Base-by-base conservation (phyloP, 345 rosid genomes). In the Linum trigynum region DNA sequence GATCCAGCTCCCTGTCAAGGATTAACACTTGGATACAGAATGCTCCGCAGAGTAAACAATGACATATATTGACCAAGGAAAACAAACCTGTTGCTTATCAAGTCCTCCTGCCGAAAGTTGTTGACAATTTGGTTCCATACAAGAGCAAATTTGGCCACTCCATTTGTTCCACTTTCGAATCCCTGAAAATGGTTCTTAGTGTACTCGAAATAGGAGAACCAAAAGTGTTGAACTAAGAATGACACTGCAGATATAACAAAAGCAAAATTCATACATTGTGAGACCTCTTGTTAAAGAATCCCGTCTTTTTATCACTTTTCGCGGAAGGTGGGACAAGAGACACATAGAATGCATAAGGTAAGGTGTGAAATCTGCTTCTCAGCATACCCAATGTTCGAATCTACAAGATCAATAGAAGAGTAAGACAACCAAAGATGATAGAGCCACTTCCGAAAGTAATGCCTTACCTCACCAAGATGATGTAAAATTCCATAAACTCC, bases 401-500 rank as follows among this genome's bases (percentile, higher is more conserved):
- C 98, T 92, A 76, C 62, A 81, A 62, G 38, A 71, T 57, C 38
- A 69, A 43, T 61, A 10, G 55, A 57, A 50, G 61, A 57, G 67
- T 78, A 65, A 81, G 79, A 57, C 35, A 55, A 64, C 67, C 11
- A 48, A 48, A 48, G 9, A 48, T 48, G 67, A 57, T 61, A 9
- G 69, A 45, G 55, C 56, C 64, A 23, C 42, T 41, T 74, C 43
- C 11, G 55, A 74, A 62, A 59, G n/a, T 39, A 23, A 63, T 12
- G 40, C 74, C 81, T 71, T 85, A 92, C 98, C 91, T 92, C 97
- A 37, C 97, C 98, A 78, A 92, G 98, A 80, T 90, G 98, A 79
- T 92, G 88, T 71, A 92, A 77, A 78, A 92, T 89, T 71, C 98
- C 98, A 72, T 89, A 89, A 72, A 92, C 72, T 70, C 98, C 98